These are phyloP conservation scores for Xanthoparmelia taractica DNA, from an alignment of 495 filamentous ascomycete species.

Conservation along the genomic window DNA sequence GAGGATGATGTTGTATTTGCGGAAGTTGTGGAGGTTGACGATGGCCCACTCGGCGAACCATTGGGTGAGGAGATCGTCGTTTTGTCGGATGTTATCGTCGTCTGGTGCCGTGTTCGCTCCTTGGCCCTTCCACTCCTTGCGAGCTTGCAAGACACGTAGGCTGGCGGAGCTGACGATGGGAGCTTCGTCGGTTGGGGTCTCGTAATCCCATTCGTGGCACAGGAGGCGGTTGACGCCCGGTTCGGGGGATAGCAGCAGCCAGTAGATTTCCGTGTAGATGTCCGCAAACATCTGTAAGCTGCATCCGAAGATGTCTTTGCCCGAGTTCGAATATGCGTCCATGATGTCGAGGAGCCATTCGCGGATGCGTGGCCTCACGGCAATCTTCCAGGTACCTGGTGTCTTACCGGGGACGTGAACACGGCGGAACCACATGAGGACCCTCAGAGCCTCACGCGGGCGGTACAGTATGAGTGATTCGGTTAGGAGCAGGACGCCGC, in stretches of 20 bases:
- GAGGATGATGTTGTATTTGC: conserved; percentile 26
- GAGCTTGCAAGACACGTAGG: conserved; percentile 10
- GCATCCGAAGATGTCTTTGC: conserved; percentile 12
- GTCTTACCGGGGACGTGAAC: conserved; percentile 22
- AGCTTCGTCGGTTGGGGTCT: conserved; percentile 16
- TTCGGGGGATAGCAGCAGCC: conserved; percentile 6
- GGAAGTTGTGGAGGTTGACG: conserved; percentile 32
- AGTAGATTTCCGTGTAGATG: conserved; percentile 17
- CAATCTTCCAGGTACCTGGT: conserved; percentile 34
- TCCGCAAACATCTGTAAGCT: background rate
- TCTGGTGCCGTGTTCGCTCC: conserved; percentile 2
- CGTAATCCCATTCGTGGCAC: conserved; percentile 13
- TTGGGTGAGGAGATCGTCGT: conserved; percentile 37
- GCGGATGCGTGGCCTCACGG: conserved; percentile 37
- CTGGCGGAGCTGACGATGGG: conserved; percentile 13
- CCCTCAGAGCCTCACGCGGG: conserved; percentile 39
- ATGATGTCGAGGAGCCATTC: conserved; percentile 32
- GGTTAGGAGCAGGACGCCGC: conserved; percentile 52
- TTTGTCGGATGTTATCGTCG: conserved; percentile 14
- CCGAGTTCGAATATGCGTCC: background rate
- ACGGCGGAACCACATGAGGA: conserved; percentile 53
- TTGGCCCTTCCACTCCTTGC: conserved; percentile 10
- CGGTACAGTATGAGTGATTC: conserved; percentile 53
- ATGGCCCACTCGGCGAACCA: conserved; percentile 41
- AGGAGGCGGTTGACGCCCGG: conserved; percentile 2